These are phyloP conservation scores for Aegle marmelos DNA, from an alignment of 345 rosid species.

Conservation along the genomic window DNA sequence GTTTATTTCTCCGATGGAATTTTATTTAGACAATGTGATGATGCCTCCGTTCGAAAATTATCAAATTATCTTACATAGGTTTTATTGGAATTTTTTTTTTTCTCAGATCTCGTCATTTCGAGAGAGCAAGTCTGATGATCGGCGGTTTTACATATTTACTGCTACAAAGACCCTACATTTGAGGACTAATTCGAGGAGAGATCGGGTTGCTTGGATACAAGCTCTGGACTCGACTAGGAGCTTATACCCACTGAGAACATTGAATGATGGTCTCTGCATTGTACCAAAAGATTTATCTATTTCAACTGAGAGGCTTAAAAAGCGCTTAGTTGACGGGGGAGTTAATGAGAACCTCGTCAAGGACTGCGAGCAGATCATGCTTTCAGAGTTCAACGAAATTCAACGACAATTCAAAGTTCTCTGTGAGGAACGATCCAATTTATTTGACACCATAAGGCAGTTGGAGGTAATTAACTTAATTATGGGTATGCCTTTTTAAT, in stretches of 20 bases:
- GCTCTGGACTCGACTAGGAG: conserved; percentile 72
- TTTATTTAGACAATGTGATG: not conserved
- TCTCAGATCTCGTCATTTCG: conserved; percentile 91
- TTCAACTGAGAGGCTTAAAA: conserved; percentile 78
- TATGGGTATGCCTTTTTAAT: not conserved
- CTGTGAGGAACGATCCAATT: conserved; percentile 72
- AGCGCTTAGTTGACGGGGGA: conserved; percentile 64
- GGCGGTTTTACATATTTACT: conserved; percentile 88
- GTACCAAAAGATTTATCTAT: conserved; percentile 56
- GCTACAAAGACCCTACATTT: conserved; percentile 97
- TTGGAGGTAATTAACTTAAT: conserved; percentile 60
- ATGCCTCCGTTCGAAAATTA: not conserved
- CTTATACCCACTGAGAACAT: conserved; percentile 59
- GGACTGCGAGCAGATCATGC: conserved; percentile 91
- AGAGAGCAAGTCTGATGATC: conserved; percentile 94
- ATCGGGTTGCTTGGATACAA: conserved; percentile 91
- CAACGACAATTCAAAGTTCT: conserved; percentile 66
- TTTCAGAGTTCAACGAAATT: conserved; percentile 75
- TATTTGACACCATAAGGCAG: conserved; percentile 80
- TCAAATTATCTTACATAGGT: conserved; percentile 14
- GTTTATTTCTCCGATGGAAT: not conserved
- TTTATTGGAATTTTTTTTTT: conserved; percentile 25
- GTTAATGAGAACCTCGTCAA: conserved; percentile 61
- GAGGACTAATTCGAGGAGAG: conserved; percentile 74
- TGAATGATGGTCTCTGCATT: conserved; percentile 55